Evolutionary conservation across 2,329 filamentous ascomycete species (phyloP).

Genomic region (Fusarium redolens): DNA sequence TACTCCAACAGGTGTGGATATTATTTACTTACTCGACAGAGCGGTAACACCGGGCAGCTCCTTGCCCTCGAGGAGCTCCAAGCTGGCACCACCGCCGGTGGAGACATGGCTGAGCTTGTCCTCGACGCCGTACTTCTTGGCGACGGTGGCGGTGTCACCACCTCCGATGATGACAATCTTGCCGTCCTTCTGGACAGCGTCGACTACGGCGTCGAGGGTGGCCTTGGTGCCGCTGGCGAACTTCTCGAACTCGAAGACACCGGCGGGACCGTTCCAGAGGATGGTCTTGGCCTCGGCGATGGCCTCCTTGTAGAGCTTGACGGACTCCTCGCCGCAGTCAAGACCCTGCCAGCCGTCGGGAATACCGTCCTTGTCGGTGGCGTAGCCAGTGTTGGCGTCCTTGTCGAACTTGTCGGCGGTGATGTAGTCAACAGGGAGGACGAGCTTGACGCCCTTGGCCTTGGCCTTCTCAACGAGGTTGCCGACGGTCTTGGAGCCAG

Average conservation of each 20-base stretch:
- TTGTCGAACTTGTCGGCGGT: constrained; percentile 94
- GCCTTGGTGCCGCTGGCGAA: constrained; percentile 94
- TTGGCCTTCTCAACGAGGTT: constrained; percentile 94
- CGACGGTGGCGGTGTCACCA: constrained; percentile 97
- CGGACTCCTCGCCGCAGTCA: constrained; percentile 89
- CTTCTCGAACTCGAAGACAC: constrained; percentile 96
- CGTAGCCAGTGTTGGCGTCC: constrained; percentile 82
- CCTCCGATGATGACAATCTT: constrained; percentile 99
- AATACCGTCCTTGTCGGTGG: constrained; percentile 89
- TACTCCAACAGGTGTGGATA: constrained; percentile 32
- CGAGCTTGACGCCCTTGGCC: constrained; percentile 94
- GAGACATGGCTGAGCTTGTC: constrained; percentile 98
- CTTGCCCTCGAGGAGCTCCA: constrained; percentile 98
- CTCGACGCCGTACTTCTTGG: constrained; percentile 96
- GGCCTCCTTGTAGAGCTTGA: constrained; percentile 87
- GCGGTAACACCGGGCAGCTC: constrained; percentile 93
- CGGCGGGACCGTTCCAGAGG: constrained; percentile 97
- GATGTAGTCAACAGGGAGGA: constrained; percentile 94
- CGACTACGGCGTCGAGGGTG: constrained; percentile 88
- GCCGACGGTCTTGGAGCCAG: constrained; percentile 89
- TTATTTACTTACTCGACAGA: constrained; percentile 79
- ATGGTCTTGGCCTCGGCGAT: constrained; percentile 94
- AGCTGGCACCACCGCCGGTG: constrained; percentile 92
- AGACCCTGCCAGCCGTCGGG: constrained; percentile 98
- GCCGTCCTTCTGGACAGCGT: constrained; percentile 77